Conservation (phyloP, 495 filamentous ascomycete genomes). For the Podospora pseudocomata region DNA sequence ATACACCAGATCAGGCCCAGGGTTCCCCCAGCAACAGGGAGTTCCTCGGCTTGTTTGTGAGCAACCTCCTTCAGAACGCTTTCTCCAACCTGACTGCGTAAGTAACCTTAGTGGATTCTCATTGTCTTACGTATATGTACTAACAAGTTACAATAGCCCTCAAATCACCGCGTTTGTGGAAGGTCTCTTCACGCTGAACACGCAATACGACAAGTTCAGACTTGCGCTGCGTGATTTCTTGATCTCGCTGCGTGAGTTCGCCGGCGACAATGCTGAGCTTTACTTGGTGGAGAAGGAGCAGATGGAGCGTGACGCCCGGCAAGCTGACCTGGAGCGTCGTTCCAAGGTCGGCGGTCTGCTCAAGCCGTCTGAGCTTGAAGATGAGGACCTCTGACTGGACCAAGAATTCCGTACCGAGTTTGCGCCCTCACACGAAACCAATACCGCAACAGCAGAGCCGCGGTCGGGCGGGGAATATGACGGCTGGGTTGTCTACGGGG, state of each 20-base stretch:
- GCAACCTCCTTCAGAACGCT: slow-evolving; percentile 78
- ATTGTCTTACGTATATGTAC: slow-evolving; percentile 35
- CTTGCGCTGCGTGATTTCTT: slow-evolving; percentile 69
- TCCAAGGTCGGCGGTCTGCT: slow-evolving; percentile 88
- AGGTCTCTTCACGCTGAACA: slow-evolving; percentile 47
- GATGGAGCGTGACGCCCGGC: slow-evolving; percentile 69
- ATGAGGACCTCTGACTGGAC: slow-evolving; percentile 89
- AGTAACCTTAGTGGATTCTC: slow-evolving; percentile 35
- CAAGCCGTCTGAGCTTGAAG: slow-evolving; percentile 90
- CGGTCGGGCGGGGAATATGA: slow-evolving; percentile 36
- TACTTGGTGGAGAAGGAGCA: slow-evolving; percentile 92
- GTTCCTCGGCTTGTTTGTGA: slow-evolving; percentile 82
- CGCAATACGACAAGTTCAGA: slow-evolving; percentile 14
- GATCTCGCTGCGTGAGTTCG: slow-evolving; percentile 94
- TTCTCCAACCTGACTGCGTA: slow-evolving; percentile 92
- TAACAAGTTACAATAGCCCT: slow-evolving; percentile 44
- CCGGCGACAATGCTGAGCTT: slow-evolving; percentile 87
- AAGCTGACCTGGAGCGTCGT: slow-evolving; percentile 79
- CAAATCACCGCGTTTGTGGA: slow-evolving; percentile 90
- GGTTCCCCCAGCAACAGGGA: slow-evolving; percentile 81
- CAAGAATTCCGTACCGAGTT: slow-evolving; percentile 62
- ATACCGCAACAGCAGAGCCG: slow-evolving; percentile 8
- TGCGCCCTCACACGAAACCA: slow-evolving; percentile 30
- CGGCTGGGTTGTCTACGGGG: slow-evolving; percentile 52
- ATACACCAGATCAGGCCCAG: slow-evolving; percentile 73